Percentiles rank a stretch among this genome's conserved stretches.
Evolutionary conservation across 2,329 filamentous ascomycete genomes (phyloP).

Genomic region (Pseudogymnoascus sp.): DNA sequence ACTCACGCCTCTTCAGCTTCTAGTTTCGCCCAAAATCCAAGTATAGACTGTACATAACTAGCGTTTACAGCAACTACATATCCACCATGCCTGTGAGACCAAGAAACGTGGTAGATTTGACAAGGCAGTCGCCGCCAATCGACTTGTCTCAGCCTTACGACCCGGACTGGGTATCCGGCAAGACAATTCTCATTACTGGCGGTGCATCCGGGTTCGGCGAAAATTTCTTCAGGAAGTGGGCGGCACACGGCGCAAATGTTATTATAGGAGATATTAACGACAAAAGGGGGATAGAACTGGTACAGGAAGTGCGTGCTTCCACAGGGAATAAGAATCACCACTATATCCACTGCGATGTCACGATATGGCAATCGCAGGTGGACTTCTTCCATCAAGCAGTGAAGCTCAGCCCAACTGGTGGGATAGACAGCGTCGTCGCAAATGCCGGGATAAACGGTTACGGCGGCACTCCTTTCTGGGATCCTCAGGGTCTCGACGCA

Average conservation of each 20-base stretch:
- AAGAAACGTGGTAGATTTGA: not conserved
- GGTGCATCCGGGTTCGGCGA: constrained; percentile 54
- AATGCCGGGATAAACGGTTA: constrained; percentile 54
- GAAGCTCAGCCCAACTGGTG: constrained; percentile 43
- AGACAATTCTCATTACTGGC: constrained; percentile 56
- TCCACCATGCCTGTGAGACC: not conserved
- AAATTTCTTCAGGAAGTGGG: constrained; percentile 46
- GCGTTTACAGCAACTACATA: not conserved
- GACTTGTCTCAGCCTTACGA: constrained; percentile 39
- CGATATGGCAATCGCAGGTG: constrained; percentile 55
- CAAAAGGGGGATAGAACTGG: constrained; percentile 43
- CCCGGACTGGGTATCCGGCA: constrained; percentile 38
- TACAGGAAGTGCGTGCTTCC: constrained; percentile 41
- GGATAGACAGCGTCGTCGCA: constrained; percentile 56
- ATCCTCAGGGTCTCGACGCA: constrained; percentile 31
- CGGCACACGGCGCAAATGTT: constrained; percentile 48
- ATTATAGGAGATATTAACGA: constrained; percentile 57
- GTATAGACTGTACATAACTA: not conserved
- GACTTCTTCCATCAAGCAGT: constrained; percentile 53
- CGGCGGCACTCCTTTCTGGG: constrained; percentile 36
- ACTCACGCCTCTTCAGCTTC: not conserved
- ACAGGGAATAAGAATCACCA: constrained; percentile 38
- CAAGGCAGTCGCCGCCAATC: constrained; percentile 32
- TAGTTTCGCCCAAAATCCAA: not conserved
- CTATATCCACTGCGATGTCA: constrained; percentile 57